Evolutionary conservation across 2,329 filamentous ascomycete genomes (phyloP).

Genomic region (Penicillium palitans): DNA sequence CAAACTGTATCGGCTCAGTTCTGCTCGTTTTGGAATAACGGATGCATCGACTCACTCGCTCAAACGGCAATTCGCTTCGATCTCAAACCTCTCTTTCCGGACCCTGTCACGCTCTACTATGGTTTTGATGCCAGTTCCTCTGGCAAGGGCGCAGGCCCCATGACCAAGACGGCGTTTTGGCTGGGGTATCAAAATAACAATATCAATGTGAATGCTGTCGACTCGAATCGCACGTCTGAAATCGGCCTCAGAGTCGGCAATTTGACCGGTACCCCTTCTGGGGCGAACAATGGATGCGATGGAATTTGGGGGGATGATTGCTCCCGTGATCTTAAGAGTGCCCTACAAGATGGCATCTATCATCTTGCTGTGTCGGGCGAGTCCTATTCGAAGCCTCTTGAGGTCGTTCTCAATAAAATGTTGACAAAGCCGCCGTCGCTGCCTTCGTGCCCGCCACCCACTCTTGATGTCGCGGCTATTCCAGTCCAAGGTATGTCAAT

Average conservation of each 20-base stretch:
- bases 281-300: constrained; percentile 40
- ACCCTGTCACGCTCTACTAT: constrained; percentile 38
- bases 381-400: constrained; percentile 33
- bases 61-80: constrained; percentile 37
- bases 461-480: constrained; percentile 37
- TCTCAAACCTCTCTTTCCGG: constrained; percentile 38
- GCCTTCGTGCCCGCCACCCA: constrained; percentile 30
- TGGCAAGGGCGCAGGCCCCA: constrained; percentile 34
- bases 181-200: constrained; percentile 33
- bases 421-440: constrained; percentile 24
- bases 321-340: constrained; percentile 32
- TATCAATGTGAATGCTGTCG: constrained; percentile 30
- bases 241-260: constrained; percentile 40
- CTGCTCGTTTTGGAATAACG: constrained; percentile 38
- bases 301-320: constrained; percentile 39
- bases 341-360: constrained; percentile 32
- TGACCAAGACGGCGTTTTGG: constrained; percentile 42
- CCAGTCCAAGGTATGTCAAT: constrained; percentile 36
- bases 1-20: constrained; percentile 31
- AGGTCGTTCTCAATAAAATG: constrained; percentile 33
- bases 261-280: constrained; percentile 36
- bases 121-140: constrained; percentile 35
- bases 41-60: constrained; percentile 41
- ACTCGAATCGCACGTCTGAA: constrained; percentile 39
- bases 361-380: constrained; percentile 28